Conservation (phyloP, 2,329 filamentous ascomycete genomes). For the Bipolaris gigantea region DNA sequence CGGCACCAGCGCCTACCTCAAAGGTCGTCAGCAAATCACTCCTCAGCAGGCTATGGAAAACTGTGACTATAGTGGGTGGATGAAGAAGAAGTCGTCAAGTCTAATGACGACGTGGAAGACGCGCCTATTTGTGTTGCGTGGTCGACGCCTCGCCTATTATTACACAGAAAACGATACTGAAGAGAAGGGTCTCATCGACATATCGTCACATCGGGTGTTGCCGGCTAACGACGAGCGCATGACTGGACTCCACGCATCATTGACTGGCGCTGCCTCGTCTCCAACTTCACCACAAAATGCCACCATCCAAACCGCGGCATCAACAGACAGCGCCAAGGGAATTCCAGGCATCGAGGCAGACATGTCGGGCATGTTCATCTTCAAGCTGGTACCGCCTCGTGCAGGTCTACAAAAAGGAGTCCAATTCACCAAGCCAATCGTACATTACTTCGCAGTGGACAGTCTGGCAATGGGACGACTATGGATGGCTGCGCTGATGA, state of each 20-base stretch:
- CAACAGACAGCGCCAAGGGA: constrained; percentile 41
- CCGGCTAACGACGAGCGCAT: constrained; percentile 89
- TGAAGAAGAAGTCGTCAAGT: constrained; percentile 98
- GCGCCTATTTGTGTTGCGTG: constrained; percentile 90
- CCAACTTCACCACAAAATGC: constrained; percentile 59
- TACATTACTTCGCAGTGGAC: constrained; percentile 96
- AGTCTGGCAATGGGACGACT: constrained; percentile 83
- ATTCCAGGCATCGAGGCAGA: constrained; percentile 50
- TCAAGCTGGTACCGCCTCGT: constrained; percentile 93
- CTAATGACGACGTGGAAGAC: constrained; percentile 98
- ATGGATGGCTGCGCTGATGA: constrained; percentile 99
- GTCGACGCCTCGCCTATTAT: constrained; percentile 89
- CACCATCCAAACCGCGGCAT: constrained; percentile 45
- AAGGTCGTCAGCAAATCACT: constrained; percentile 77
- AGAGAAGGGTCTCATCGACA: constrained; percentile 95
- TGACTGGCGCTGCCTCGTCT: constrained; percentile 80
- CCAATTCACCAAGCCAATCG: constrained; percentile 95
- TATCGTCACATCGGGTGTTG: constrained; percentile 95
- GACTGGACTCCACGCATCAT: constrained; percentile 85
- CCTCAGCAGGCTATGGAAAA: constrained; percentile 81
- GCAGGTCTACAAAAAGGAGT: constrained; percentile 85
- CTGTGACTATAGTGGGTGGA: constrained; percentile 96
- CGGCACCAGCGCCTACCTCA: constrained; percentile 89
- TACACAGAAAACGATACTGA: constrained; percentile 91
- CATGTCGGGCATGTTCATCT: constrained; percentile 78